Base-by-base conservation (phyloP, 345 rosid genomes). In the Eucalyptus cloeziana region DNA sequence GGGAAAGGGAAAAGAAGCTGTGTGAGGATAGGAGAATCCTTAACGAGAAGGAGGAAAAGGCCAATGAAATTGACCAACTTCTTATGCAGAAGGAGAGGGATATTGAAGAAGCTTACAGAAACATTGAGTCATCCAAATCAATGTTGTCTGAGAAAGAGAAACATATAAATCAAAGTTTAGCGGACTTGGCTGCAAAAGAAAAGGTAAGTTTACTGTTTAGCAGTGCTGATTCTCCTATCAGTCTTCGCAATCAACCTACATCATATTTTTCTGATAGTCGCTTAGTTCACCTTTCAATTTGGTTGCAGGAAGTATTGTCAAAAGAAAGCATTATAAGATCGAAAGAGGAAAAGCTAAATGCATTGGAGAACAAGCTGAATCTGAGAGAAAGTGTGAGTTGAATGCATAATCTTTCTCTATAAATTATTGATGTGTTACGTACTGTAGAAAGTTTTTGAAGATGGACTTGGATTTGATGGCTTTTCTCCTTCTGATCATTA, bases 371-470 rank as follows among this genome's bases (percentile, higher is more conserved):
- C 90, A 95, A 93, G 92, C 96, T 97, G 87, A 89, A 88, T 90
- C 91, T 87, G n/a, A 94, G 96, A 90, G 98, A 96, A 91, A 93
- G 92, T 93, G 99, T 96, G 91, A 96, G 97, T 89, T 87, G 56
- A 45, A 40, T 40, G 88, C 89, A 87, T 87, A 51, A 81, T 81
- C 81, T 52, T 54, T 83, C 52, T 64, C 56, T 64, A 15, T 50
- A 76, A 37, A 76, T 76, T 21, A 76, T 21, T 37, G 47, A 19
- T 21, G 83, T 76, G 24, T 76, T 76, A 76, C 2, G 14, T 76
- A 10, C 25, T 76, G 45, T 37, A 5, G 45, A 76, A 37, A 76
- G 8, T 76, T 76, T 71, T 71, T 21, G 8, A 71, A 71, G 45
- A 71, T 37, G 83, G 81, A 69, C 45, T 71, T 71, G 81, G 83